Percentiles rank a stretch among this genome's conserved stretches.
These are phyloP conservation scores for Amylostereum chailletii DNA, from an alignment of 1,284 basidiomycete species.

Conservation along the genomic window DNA sequence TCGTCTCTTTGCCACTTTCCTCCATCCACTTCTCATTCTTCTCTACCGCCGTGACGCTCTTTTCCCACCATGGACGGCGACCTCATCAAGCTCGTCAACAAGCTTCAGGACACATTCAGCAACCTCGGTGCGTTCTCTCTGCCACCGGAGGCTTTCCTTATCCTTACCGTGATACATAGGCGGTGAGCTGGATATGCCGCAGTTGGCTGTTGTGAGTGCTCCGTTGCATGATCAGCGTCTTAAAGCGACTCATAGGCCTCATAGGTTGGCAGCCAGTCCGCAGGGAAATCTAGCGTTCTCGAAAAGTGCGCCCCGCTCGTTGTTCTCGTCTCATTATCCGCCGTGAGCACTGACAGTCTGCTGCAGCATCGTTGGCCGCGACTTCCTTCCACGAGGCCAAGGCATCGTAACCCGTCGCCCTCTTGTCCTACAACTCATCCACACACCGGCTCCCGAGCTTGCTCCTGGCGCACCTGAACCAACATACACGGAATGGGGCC, in stretches of 20 bases:
- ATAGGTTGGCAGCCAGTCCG: constrained; percentile 80
- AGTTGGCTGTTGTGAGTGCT: constrained; percentile 61
- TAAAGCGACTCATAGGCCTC: not conserved
- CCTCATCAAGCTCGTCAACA: constrained; percentile 93
- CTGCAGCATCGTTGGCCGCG: constrained; percentile 82
- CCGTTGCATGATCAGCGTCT: constrained; percentile 2
- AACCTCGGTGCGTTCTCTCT: constrained; percentile 55
- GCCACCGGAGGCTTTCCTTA: constrained; percentile 1
- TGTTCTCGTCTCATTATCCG: constrained; percentile 1
- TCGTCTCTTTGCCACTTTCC: not conserved
- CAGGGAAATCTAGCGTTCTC: constrained; percentile 80
- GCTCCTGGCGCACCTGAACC: constrained; percentile 26
- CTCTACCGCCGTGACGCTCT: not conserved
- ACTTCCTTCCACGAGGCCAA: constrained; percentile 90
- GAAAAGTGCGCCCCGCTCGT: constrained; percentile 55
- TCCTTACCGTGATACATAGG: constrained; percentile 31
- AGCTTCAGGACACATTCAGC: constrained; percentile 84
- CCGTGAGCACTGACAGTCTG: not conserved
- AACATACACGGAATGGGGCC: constrained; percentile 79
- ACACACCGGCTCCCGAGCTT: constrained; percentile 58
- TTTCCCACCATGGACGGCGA: constrained; percentile 75
- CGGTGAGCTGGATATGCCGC: constrained; percentile 81
- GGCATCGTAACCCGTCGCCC: constrained; percentile 96
- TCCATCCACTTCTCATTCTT: not conserved
- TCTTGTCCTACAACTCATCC: constrained; percentile 91